phyloP scores from a whole-genome alignment of 257 asterid species.

The Euphrasia confusa region DNA sequence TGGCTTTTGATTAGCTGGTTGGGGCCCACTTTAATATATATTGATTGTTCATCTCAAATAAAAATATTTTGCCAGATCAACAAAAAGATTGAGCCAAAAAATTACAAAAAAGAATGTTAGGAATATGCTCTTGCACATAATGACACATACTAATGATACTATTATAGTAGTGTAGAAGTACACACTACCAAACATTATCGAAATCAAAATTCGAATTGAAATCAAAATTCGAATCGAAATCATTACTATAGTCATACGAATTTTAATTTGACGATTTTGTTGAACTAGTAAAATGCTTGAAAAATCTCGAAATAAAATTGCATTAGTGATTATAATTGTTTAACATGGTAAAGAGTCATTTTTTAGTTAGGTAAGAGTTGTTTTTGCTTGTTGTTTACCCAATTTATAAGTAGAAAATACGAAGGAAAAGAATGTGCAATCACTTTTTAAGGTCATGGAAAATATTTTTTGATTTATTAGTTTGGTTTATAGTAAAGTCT shows the following conservation, averaged over 20 bases:
- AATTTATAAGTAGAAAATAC: background rate
- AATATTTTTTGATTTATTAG: no score
- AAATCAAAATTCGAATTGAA: no score
- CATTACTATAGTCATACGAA: no score
- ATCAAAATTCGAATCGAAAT: no score
- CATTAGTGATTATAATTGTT: no score
- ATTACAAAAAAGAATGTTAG: background rate
- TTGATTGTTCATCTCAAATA: slow-evolving; percentile 21
- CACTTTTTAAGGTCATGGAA: background rate
- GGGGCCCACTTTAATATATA: slow-evolving; percentile 20
- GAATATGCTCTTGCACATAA: background rate
- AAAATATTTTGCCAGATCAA: slow-evolving; percentile 33
- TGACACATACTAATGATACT: background rate
- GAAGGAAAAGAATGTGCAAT: background rate
- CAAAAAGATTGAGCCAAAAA: slow-evolving; percentile 9
- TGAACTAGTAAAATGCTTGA: no score
- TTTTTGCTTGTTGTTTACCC: background rate
- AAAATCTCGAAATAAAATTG: no score
- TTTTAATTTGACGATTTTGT: no score
- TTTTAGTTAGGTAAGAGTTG: background rate
- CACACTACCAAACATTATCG: no score
- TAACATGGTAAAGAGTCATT: background rate
- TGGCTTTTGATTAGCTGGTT: slow-evolving; percentile 35
- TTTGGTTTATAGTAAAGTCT: no score
- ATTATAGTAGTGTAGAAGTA: no score